phyloP scores from a whole-genome alignment of 768 basidiomycete species.

The Phylloporus arenicola region DNA sequence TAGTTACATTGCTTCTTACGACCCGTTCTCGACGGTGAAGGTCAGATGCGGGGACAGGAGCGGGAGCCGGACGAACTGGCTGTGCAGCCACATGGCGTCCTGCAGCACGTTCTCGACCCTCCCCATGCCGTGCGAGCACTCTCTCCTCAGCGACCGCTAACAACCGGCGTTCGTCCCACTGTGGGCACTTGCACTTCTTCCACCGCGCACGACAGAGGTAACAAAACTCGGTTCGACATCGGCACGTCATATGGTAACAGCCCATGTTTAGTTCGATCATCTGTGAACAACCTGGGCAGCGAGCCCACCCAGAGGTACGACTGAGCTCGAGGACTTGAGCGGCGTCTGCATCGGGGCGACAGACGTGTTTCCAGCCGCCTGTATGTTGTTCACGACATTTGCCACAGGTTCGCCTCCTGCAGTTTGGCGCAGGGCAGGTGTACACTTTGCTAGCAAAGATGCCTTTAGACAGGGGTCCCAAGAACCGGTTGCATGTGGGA shows the following conservation, averaged over 20 bases:
- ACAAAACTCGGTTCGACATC: conserved; percentile 37
- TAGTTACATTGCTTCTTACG: conserved; percentile 6
- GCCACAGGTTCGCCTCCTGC: conserved; percentile 21
- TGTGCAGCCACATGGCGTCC: conserved; percentile 5
- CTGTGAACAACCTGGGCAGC: conserved; percentile 36
- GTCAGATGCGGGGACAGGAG: too few species aligned
- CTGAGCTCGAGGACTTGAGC: conserved; percentile 26
- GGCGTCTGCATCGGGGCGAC: conserved; percentile 22
- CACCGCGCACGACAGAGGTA: conserved; percentile 45
- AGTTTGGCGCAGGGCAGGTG: conserved; percentile 17
- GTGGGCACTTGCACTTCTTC: conserved; percentile 37
- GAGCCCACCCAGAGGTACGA: conserved; percentile 30
- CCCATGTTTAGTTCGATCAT: conserved; percentile 36
- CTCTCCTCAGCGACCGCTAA: conserved; percentile 41
- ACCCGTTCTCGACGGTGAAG: not conserved
- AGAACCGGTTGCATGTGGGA: conserved; percentile 33
- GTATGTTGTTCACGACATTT: conserved; percentile 22
- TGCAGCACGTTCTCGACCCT: not conserved
- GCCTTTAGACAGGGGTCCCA: conserved; percentile 29
- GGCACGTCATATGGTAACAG: conserved; percentile 39
- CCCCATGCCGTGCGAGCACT: conserved; percentile 36
- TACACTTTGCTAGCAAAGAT: conserved; percentile 20
- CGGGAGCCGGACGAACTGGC: not conserved
- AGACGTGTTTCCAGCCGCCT: conserved; percentile 22
- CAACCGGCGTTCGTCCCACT: conserved; percentile 54